These are phyloP conservation scores for Beauveria bassiana DNA, from an alignment of 2,329 filamentous ascomycete species.

Conservation along the genomic window DNA sequence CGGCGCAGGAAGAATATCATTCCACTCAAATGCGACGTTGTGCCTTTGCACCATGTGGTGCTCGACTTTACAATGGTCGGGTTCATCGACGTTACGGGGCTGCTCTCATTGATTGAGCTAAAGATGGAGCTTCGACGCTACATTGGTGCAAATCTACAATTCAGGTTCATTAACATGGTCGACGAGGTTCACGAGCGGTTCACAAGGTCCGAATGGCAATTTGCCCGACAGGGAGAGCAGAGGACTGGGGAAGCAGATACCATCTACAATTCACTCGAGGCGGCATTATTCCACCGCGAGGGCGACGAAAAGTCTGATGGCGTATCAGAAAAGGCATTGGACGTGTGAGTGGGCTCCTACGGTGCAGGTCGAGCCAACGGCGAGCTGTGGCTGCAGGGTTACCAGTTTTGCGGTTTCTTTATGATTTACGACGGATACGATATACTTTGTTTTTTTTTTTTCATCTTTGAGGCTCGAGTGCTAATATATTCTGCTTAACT, in stretches of 20 bases:
- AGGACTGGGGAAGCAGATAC: slow-evolving; percentile 15
- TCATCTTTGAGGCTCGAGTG: not conserved
- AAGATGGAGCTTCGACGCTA: slow-evolving; percentile 41
- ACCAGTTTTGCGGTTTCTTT: not conserved
- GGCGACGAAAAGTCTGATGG: slow-evolving; percentile 13
- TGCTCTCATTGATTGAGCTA: slow-evolving; percentile 40
- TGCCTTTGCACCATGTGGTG: slow-evolving; percentile 39
- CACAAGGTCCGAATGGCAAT: slow-evolving; percentile 29
- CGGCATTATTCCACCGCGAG: slow-evolving; percentile 15
- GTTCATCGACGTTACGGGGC: slow-evolving; percentile 46
- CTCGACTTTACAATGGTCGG: slow-evolving; percentile 45
- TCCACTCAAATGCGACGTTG: slow-evolving; percentile 23
- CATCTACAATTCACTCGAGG: slow-evolving; percentile 15
- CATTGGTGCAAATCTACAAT: slow-evolving; percentile 35
- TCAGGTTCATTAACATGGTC: slow-evolving; percentile 42
- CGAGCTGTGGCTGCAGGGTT: not conserved
- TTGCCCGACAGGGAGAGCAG: slow-evolving; percentile 23
- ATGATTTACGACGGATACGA: slow-evolving; percentile 1
- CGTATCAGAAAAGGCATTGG: slow-evolving; percentile 15
- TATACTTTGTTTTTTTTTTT: not conserved
- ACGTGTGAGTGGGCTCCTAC: slow-evolving; percentile 10
- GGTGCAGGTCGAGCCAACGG: not conserved
- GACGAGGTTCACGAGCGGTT: slow-evolving; percentile 33
- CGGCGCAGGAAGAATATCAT: slow-evolving; percentile 31
- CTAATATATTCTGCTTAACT: not conserved